Percentiles rank a stretch among this genome's conserved stretches.
Evolutionary conservation across 2,329 filamentous ascomycete genomes (phyloP).

Genomic region (Xylaria sp.): DNA sequence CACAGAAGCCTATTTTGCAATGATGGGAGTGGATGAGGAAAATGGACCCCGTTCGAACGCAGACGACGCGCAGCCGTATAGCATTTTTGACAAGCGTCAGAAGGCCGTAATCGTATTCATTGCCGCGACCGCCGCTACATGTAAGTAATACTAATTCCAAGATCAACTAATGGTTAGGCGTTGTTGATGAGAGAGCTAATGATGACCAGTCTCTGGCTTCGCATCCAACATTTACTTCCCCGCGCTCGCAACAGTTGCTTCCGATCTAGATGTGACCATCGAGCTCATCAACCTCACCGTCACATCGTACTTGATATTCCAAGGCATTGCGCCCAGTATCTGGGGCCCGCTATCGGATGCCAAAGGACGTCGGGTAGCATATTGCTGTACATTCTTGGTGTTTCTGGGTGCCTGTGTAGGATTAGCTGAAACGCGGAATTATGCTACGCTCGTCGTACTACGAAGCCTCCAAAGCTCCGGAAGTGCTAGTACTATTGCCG

Average conservation of each 20-base stretch:
- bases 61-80: slow-evolving; percentile 52
- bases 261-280: slow-evolving; percentile 54
- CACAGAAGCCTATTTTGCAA: slow-evolving; percentile 4
- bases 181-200: background rate
- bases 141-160: slow-evolving; percentile 46
- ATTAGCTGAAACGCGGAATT: slow-evolving; percentile 57
- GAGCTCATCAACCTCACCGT: slow-evolving; percentile 56
- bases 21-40: slow-evolving; percentile 9
- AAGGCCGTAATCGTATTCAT: slow-evolving; percentile 59
- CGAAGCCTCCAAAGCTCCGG: slow-evolving; percentile 64
- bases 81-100: slow-evolving; percentile 61
- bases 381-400: slow-evolving; percentile 58
- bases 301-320: slow-evolving; percentile 62
- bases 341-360: slow-evolving; percentile 61
- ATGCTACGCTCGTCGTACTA: slow-evolving; percentile 59
- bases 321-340: slow-evolving; percentile 64
- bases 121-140: slow-evolving; percentile 62
- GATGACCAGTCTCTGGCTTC: slow-evolving; percentile 53
- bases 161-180: background rate
- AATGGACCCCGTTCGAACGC: background rate
- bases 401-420: slow-evolving; percentile 60
- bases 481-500: slow-evolving; percentile 64
- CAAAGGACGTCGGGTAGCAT: slow-evolving; percentile 59
- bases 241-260: slow-evolving; percentile 56
- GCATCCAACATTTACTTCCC: slow-evolving; percentile 62